These are phyloP conservation scores for Termitomyces sp. DNA, from an alignment of 768 basidiomycete genomes.

Conservation along the genomic window DNA sequence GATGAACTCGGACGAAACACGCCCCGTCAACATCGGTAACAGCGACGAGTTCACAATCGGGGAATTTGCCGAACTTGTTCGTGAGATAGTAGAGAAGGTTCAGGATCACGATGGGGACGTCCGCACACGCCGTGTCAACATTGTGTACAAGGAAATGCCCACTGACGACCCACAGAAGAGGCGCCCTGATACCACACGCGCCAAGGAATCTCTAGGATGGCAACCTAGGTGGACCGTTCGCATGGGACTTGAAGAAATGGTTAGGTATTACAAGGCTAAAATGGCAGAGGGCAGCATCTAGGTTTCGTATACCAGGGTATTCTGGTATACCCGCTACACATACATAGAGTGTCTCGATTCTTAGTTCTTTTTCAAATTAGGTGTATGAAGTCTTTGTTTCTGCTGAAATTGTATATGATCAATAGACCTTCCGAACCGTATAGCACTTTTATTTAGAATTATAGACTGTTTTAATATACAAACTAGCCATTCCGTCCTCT, in stretches of 20 bases:
- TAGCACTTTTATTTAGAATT: too few relatives aligned
- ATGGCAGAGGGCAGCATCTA: slow-evolving; percentile 82
- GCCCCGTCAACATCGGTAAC: slow-evolving; percentile 96
- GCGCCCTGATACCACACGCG: slow-evolving; percentile 88
- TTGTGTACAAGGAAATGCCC: slow-evolving; percentile 80
- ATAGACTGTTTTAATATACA: too few relatives aligned
- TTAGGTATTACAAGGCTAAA: slow-evolving; percentile 87
- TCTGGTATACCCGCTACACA: not conserved
- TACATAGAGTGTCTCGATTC: not conserved
- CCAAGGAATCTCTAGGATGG: slow-evolving; percentile 83
- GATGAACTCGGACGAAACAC: slow-evolving; percentile 93
- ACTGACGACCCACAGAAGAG: slow-evolving; percentile 94
- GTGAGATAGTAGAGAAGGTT: slow-evolving; percentile 90
- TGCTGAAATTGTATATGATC: not conserved
- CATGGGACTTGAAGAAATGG: slow-evolving; percentile 95
- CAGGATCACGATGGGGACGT: slow-evolving; percentile 76
- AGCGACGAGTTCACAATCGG: slow-evolving; percentile 94
- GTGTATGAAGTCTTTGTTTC: not conserved
- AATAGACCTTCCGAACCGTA: too few relatives aligned
- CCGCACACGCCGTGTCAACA: slow-evolving; percentile 49
- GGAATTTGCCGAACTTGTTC: slow-evolving; percentile 89
- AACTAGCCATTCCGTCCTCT: too few relatives aligned
- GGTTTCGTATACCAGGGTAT: not conserved
- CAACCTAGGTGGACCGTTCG: slow-evolving; percentile 90
- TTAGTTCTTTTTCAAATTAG: not conserved